A percentile compares a stretch with the other conserved stretches of the same genome.
phyloP scores from a whole-genome alignment of 176 grass and related monocot species.

The Hordeum marinum region DNA sequence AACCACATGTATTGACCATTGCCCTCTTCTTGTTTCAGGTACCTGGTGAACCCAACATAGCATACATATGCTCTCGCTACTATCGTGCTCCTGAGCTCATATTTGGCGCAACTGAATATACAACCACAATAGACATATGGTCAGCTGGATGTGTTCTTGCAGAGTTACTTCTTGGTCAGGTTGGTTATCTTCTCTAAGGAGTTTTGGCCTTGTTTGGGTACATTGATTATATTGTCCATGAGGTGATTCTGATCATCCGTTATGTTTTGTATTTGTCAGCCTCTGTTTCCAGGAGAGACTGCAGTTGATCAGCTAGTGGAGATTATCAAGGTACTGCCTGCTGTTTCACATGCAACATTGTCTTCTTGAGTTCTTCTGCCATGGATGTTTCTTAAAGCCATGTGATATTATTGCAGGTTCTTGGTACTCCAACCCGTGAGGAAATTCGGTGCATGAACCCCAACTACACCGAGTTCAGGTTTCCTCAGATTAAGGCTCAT shows the following conservation, averaged over 20 bases:
- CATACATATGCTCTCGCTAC: constrained; percentile 71
- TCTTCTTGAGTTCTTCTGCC: constrained; percentile 3
- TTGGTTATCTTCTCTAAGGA: constrained; percentile 29
- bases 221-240: not conserved
- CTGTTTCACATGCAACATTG: not conserved
- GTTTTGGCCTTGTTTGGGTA: not conserved
- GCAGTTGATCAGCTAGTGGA: constrained; percentile 83
- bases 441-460: constrained; percentile 98
- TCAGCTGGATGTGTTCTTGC: constrained; percentile 70
- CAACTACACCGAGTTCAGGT: constrained; percentile 91
- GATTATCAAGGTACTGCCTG: constrained; percentile 76
- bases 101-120: constrained; percentile 65
- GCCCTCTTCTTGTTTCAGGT: constrained; percentile 5
- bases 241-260: constrained; percentile 15
- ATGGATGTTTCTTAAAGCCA: not conserved
- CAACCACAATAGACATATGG: constrained; percentile 70
- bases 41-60: constrained; percentile 60
- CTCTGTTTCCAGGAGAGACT: constrained; percentile 85
- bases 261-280: constrained; percentile 46
- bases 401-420: constrained; percentile 49
- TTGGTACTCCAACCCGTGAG: constrained; percentile 94
- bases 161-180: constrained; percentile 68
- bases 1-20: not conserved
- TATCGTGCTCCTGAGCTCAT: constrained; percentile 75
- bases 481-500: constrained; percentile 98